A percentile compares a stretch with the other conserved stretches of the same genome.
Evolutionary conservation across 2,329 filamentous ascomycete genomes (phyloP).

Genomic region (Pestalotiopsis fici): DNA sequence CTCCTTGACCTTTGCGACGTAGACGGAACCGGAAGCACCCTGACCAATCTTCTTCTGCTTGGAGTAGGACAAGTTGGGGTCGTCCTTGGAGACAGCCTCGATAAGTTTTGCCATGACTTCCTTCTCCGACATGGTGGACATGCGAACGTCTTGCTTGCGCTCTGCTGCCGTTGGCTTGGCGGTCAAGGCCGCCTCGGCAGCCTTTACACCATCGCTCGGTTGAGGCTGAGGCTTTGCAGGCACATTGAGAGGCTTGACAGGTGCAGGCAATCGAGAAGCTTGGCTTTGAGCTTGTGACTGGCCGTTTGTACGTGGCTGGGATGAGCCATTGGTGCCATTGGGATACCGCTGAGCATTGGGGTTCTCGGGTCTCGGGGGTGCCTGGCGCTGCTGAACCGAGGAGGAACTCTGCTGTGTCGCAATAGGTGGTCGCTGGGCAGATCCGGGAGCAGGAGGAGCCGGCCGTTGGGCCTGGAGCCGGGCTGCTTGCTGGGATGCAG

Average conservation of each 20-base stretch:
- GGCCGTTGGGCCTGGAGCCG: conserved; percentile 73
- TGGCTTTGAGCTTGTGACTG: conserved; percentile 42
- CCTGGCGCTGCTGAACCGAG: conserved; percentile 43
- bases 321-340: conserved; percentile 53
- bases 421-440: conserved; percentile 45
- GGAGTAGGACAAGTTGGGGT: conserved; percentile 92
- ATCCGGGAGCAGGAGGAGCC: conserved; percentile 69
- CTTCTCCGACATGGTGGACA: conserved; percentile 97
- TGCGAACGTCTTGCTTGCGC: conserved; percentile 89
- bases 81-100: conserved; percentile 93
- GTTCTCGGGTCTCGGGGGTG: conserved; percentile 48
- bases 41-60: conserved; percentile 99
- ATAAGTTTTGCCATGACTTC: conserved; percentile 97
- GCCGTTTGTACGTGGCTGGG: conserved; percentile 48
- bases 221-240: conserved; percentile 62
- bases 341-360: conserved; percentile 56
- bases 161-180: conserved; percentile 74
- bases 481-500: conserved; percentile 54
- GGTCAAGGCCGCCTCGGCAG: conserved; percentile 85
- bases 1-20: conserved; percentile 94
- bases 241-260: conserved; percentile 80
- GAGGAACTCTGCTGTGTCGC: conserved; percentile 51
- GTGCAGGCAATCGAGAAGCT: conserved; percentile 56
- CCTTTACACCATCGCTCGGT: conserved; percentile 73
- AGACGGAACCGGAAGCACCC: conserved; percentile 95